Percentiles rank a stretch among this genome's conserved stretches.
phyloP scores from a whole-genome alignment of 1,284 basidiomycete species.

The Heliocybe sulcata region DNA sequence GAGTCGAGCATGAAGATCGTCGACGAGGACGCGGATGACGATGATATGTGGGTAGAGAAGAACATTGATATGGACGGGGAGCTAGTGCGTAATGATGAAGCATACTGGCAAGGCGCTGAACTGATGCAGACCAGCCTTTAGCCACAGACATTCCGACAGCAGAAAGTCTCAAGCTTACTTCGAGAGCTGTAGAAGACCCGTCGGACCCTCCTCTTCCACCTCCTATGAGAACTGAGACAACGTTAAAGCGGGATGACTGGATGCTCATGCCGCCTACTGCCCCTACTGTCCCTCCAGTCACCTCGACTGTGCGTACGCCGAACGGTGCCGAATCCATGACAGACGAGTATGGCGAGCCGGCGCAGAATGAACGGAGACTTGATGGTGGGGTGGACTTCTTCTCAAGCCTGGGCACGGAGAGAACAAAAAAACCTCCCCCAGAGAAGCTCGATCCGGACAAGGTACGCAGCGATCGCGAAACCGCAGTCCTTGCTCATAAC shows the following conservation, averaged over 20 bases:
- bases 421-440: slow-evolving; percentile 56
- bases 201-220: slow-evolving; percentile 39
- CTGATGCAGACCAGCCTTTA: slow-evolving; percentile 37
- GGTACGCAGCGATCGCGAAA: slow-evolving; percentile 29
- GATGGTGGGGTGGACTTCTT: slow-evolving; percentile 77
- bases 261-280: slow-evolving; percentile 60
- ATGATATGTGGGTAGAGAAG: slow-evolving; percentile 83
- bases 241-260: slow-evolving; percentile 78
- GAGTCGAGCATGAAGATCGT: slow-evolving; percentile 35
- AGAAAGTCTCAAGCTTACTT: slow-evolving; percentile 63
- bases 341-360: slow-evolving; percentile 65
- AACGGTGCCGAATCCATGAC: slow-evolving; percentile 46
- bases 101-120: slow-evolving; percentile 6
- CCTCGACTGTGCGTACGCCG: slow-evolving; percentile 19
- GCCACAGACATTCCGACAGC: slow-evolving; percentile 74
- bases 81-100: slow-evolving; percentile 37
- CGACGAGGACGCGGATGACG: slow-evolving; percentile 62
- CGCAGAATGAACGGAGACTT: slow-evolving; percentile 36
- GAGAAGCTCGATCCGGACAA: slow-evolving; percentile 69
- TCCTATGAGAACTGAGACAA: slow-evolving; percentile 33
- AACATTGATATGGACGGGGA: slow-evolving; percentile 75
- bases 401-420: slow-evolving; percentile 72
- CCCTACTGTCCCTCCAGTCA: slow-evolving; percentile 16
- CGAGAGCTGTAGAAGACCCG: slow-evolving; percentile 38
- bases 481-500: slow-evolving; percentile 5